These are phyloP conservation scores for Luffa aegyptiaca DNA, from an alignment of 306 rosid species.

Conservation along the genomic window DNA sequence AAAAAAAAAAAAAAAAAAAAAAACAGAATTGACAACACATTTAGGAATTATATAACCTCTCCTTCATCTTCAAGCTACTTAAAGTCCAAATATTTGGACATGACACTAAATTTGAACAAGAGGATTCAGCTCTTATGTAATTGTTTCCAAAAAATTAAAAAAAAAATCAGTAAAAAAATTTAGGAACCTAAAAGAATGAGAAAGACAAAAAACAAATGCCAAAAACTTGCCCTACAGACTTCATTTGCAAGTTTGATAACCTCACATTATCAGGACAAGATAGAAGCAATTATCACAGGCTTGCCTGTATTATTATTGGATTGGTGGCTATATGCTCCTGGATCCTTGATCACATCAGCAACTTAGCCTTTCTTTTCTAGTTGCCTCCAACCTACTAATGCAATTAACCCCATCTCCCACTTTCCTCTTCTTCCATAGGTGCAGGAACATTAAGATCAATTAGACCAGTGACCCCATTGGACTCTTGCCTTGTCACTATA, in stretches of 20 bases:
- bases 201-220: conserved; percentile 1
- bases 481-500: conserved; percentile 35
- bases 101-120: background rate
- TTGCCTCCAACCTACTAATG: conserved; percentile 24
- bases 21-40: background rate
- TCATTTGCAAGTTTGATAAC: conserved; percentile 1
- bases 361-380: conserved; percentile 7
- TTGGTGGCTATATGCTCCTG: conserved; percentile 3
- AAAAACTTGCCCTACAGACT: conserved; percentile 9
- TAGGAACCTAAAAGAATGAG: background rate
- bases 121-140: background rate
- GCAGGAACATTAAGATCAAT: conserved; percentile 95
- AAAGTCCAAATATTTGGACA: background rate
- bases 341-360: conserved; percentile 22
- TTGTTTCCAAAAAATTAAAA: background rate
- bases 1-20: background rate
- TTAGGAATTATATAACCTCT: background rate
- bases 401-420: conserved; percentile 21
- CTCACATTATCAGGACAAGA: background rate
- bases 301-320: conserved; percentile 11
- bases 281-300: conserved; percentile 3
- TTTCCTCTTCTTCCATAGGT: conserved; percentile 52
- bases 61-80: background rate
- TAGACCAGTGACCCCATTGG: conserved; percentile 28
- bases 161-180: background rate